Conservation (phyloP, 2,329 filamentous ascomycete species). For the Alternaria sp. region DNA sequence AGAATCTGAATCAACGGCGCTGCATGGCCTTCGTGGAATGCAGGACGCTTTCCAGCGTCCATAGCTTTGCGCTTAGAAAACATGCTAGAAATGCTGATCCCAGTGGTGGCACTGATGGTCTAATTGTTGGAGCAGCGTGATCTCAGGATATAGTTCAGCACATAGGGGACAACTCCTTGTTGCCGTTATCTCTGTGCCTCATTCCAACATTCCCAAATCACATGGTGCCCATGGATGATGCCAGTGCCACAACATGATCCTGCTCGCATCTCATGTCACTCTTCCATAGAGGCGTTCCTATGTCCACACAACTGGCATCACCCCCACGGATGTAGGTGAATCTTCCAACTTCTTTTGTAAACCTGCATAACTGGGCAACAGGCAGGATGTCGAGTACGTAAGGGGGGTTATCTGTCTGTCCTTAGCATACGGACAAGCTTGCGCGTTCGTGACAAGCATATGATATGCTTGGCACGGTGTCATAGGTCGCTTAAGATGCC, state of each 20-base stretch:
- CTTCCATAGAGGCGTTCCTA: not conserved
- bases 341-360: not conserved
- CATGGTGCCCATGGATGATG: not conserved
- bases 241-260: too few relatives aligned
- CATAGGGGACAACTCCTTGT: not conserved
- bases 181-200: conserved; percentile 6
- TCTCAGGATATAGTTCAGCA: not conserved
- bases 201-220: not conserved
- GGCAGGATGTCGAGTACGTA: not conserved
- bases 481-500: not conserved
- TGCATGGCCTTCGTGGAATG: conserved; percentile 7
- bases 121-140: not conserved
- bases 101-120: too few relatives aligned
- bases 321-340: not conserved
- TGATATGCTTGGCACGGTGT: not conserved
- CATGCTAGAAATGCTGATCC: not conserved
- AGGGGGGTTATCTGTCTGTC: not conserved
- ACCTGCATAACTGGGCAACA: not conserved
- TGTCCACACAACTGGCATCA: not conserved
- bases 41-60: conserved; percentile 1
- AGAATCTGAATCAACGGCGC: conserved; percentile 17
- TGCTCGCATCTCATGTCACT: not conserved
- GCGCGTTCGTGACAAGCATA: not conserved
- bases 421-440: not conserved
- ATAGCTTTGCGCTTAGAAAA: not conserved